Evolutionary conservation across 768 basidiomycete species (phyloP), one percentile per base, ranked within the genome.

Genomic region (Clitopilus hobsonii): DNA sequence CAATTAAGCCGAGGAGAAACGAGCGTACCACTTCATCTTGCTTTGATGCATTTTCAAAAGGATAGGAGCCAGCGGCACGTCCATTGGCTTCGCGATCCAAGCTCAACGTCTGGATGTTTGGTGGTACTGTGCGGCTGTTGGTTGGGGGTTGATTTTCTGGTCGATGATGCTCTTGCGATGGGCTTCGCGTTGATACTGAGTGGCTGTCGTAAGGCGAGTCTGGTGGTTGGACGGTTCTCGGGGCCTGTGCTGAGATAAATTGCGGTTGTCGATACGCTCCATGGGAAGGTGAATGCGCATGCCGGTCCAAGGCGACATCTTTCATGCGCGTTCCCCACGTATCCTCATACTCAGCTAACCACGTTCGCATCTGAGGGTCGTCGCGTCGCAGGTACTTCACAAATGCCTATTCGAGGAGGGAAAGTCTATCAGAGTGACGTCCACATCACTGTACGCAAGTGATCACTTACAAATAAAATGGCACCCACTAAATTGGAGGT

Each of bases 301-400:
- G 69, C 67, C 71, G 72, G 53, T 75, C 71, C 51, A 70, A 71
- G 30, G 69, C 75, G 54, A 73, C 71, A 54, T 85, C 83, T 24
- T 73, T 71, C 24, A 84, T 76, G 54, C 76, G 76, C 53, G 84
- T 80, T 20, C 88, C 88, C 80, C 82, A 87, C 18, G 79, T 66
- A 55, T 84, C 84, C 63, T 86, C 83, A 53, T 86, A 87, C 38
- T 85, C 81, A 30, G 72, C 69, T 51, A 76, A 80, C 86, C 83
- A 87, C 30, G 68, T 70, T n/a, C 77, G 73, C 57, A 89, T 63
- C 54, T 74, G 74, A 23, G 74, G 70, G 56, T 82, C 82, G 55
- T 86, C 81, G 24, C 78, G 71, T 55, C 80, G 76, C 54, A 76
- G 78, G 62, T 88, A 86, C 64, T 83, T 86, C 69, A 85, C 78